Evolutionary conservation across 2,329 filamentous ascomycete species (phyloP).

Genomic region (Paecilomyces sp.): DNA sequence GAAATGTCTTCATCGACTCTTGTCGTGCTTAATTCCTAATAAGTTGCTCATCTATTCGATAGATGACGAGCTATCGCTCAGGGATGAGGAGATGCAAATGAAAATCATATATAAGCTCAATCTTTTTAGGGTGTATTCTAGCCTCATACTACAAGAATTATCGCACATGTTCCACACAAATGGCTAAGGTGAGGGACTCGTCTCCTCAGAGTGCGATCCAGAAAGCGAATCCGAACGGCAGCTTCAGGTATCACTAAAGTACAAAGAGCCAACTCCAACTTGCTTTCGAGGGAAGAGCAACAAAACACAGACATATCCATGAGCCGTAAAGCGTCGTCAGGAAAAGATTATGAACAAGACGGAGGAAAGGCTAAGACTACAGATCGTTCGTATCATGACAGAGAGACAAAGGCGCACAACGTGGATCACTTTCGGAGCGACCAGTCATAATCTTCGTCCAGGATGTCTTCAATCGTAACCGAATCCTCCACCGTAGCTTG

Average conservation of each 20-base stretch:
- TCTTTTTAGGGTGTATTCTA: background rate
- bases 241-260: background rate
- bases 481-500: background rate
- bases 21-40: background rate
- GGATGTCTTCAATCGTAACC: background rate
- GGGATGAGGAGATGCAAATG: background rate
- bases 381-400: background rate
- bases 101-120: background rate
- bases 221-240: background rate
- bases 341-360: background rate
- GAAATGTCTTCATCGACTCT: background rate
- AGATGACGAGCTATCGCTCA: background rate
- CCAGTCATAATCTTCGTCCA: slow-evolving; percentile 3
- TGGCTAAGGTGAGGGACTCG: background rate
- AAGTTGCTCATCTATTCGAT: background rate
- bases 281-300: background rate
- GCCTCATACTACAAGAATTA: background rate
- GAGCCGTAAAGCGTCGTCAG: background rate
- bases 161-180: background rate
- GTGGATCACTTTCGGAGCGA: background rate
- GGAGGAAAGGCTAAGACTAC: background rate
- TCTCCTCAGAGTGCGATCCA: background rate
- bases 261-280: background rate
- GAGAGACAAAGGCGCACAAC: background rate
- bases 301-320: background rate